Conservation (phyloP, 2,329 filamentous ascomycete species). For the Diplodia corticola region DNA sequence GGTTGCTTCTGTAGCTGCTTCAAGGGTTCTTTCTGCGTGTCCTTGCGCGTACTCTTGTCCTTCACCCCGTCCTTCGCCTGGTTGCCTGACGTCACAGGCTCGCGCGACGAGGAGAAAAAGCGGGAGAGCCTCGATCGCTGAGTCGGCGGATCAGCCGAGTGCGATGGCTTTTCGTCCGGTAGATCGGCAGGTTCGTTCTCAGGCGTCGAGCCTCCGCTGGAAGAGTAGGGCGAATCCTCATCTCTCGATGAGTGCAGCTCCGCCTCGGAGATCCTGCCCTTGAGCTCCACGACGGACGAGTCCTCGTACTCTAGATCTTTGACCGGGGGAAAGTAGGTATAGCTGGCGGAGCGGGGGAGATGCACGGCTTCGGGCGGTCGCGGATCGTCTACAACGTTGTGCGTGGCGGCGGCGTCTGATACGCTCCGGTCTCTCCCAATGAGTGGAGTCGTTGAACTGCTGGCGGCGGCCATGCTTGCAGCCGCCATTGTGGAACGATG, state of each 20-base stretch:
- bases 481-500: conserved; percentile 17
- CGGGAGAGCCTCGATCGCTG: conserved; percentile 31
- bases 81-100: neutral
- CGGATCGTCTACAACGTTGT: conserved; percentile 24
- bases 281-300: conserved; percentile 32
- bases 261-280: conserved; percentile 36
- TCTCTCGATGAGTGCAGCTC: conserved; percentile 31
- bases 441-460: conserved; percentile 1
- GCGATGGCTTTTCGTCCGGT: conserved; percentile 25
- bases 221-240: conserved; percentile 41
- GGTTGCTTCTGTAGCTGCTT: conserved; percentile 10
- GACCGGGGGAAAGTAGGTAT: conserved; percentile 43
- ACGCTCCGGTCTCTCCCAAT: conserved; percentile 21
- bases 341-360: conserved; percentile 42
- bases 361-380: conserved; percentile 31
- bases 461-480: conserved; percentile 18
- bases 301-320: conserved; percentile 38
- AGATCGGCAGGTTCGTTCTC: conserved; percentile 40
- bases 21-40: neutral
- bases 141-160: neutral
- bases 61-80: conserved; percentile 10
- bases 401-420: conserved; percentile 10
- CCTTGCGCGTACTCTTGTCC: conserved; percentile 7
- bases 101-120: conserved; percentile 15
- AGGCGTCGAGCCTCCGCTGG: conserved; percentile 48